Base-by-base conservation (phyloP, 495 filamentous ascomycete species). In the Cenococcum geophilum region DNA sequence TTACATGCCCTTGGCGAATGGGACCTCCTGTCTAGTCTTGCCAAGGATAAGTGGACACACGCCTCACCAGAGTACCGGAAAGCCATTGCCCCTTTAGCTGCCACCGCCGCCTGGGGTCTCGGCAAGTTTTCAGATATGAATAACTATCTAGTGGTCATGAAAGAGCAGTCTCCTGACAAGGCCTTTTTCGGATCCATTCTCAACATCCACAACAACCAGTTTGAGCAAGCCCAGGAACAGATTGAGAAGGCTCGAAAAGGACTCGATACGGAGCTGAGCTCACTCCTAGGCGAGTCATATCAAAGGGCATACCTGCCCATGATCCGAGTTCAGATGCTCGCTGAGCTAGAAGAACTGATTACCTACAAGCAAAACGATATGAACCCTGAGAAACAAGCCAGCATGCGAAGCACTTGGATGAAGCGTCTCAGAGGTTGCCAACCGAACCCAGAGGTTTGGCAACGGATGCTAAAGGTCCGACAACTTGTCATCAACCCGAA, bases 91-190 rank as follows among this genome's bases (percentile, higher is more conserved):
- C 90, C 91, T 50, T 77, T 99, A 57, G 93, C 92, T 40, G 93
- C 95, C 1, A 92, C 92, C 4, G 92, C 95, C 37, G 92, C 93
- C n/a, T 99, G 93, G 93, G 95, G 93, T 49, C 79, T 95, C 27
- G 87, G 91, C 0, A 91, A 97, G 68, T 99, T 92, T 89, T 91
- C 96, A 63, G 80, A 92, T 10, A 97, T 99, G 93, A 93, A 97
- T 68, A 89, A 87, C 45, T 99, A 97, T 71, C 80, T 99, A 16
- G 83, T 84, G 65, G 92, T 91, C 20, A 96, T 99, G 91, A 96
- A 95, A 72, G 80, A 88, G 37, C 80, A 88, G 61, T 93, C 91
- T 16, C 92, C 95, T 0, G 93, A 99, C 70, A 83, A 92, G 36
- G 92, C 91, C 5, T 99, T 97, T 80, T 99, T 99, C 68, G 93